Percentiles rank a stretch among this genome's conserved stretches.
phyloP scores from a whole-genome alignment of 768 basidiomycete species.

The Mycena maculata region DNA sequence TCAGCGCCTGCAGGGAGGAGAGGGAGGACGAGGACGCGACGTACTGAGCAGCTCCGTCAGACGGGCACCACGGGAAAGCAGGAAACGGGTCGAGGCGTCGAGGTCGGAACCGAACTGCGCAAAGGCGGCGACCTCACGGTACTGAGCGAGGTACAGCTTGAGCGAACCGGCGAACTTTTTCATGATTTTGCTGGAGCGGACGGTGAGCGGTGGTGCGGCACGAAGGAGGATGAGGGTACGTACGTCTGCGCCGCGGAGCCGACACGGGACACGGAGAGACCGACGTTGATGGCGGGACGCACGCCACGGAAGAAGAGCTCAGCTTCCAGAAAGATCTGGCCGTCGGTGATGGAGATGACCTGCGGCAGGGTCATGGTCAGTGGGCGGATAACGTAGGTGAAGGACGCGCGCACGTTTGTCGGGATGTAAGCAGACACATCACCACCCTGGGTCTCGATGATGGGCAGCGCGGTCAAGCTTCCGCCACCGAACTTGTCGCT shows the following conservation, averaged over 20 bases:
- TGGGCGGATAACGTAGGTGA: background rate
- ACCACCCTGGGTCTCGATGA: slow-evolving; percentile 99
- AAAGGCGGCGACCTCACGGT: slow-evolving; percentile 99
- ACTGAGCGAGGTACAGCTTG: slow-evolving; percentile 99
- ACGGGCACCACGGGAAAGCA: slow-evolving; percentile 97
- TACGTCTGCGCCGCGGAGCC: slow-evolving; percentile 99
- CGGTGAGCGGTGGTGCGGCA: slow-evolving; percentile 12
- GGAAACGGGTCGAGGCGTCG: slow-evolving; percentile 98
- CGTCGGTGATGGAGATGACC: slow-evolving; percentile 99
- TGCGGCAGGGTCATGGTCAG: slow-evolving; percentile 44
- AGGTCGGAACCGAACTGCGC: slow-evolving; percentile 99
- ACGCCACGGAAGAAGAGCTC: slow-evolving; percentile 99
- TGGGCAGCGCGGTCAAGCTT: slow-evolving; percentile 97
- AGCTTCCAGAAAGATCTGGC: slow-evolving; percentile 99
- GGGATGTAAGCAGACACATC: slow-evolving; percentile 99
- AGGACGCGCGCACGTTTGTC: slow-evolving; percentile 72
- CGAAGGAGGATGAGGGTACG: slow-evolving; percentile 42
- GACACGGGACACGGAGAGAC: slow-evolving; percentile 99
- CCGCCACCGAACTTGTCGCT: slow-evolving; percentile 99
- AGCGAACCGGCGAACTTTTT: slow-evolving; percentile 99
- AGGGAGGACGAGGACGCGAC: slow-evolving; percentile 40
- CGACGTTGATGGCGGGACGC: slow-evolving; percentile 99
- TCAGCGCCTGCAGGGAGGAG: slow-evolving; percentile 27
- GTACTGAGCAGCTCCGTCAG: slow-evolving; percentile 94
- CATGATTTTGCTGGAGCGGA: slow-evolving; percentile 88